Base-by-base conservation (phyloP, 148 eudicot species). In the Persicaria maculosa region DNA sequence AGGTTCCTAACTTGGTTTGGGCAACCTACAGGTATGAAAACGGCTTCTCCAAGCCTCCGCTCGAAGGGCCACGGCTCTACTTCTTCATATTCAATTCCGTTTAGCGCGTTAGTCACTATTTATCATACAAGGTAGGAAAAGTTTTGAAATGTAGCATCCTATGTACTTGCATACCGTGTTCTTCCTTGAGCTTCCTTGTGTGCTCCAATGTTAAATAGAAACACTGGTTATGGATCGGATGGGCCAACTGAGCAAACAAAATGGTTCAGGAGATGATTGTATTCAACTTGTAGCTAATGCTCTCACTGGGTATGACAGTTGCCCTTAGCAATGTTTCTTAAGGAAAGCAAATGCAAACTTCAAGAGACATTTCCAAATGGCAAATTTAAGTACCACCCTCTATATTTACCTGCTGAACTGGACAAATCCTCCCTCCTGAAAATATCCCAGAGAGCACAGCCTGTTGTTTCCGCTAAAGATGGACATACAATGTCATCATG, bases 21-120 rank as follows among this genome's bases (percentile, higher is more conserved):
- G 70, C 98, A 94, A 11, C 98, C 97, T 61, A 96, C 97, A 70
- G 98, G 98, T 77, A 94, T 94, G 65, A 94, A 90, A 36, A 94
- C 98, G 1, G 98, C 98, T 79, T 94, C 98, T 79, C 98, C 98
- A 61, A 90, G 87, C 25, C 55, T 82, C 62, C 92, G 98, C 77
- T 85, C 92, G 53, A 94, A 92, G 9, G 97, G 90, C 98, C 98
- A 92, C 31, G 97, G 91, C 65, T 87, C 96, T 31, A 94, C 74
- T 9, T 90, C 98, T 93, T 4, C 10, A 46, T 16, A 17, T 40
- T 40, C 6, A 46, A 68, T 44, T 68, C 48, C 5, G 48, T 68
- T 40, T 43, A 43, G 47, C 15, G 19, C 44, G 3, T 4, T 4
- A 8, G 22, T 8, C 45, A 10, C 20, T 44, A 70, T 46, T n/a